Conservation (phyloP, 306 rosid genomes). For the Senna tora region DNA sequence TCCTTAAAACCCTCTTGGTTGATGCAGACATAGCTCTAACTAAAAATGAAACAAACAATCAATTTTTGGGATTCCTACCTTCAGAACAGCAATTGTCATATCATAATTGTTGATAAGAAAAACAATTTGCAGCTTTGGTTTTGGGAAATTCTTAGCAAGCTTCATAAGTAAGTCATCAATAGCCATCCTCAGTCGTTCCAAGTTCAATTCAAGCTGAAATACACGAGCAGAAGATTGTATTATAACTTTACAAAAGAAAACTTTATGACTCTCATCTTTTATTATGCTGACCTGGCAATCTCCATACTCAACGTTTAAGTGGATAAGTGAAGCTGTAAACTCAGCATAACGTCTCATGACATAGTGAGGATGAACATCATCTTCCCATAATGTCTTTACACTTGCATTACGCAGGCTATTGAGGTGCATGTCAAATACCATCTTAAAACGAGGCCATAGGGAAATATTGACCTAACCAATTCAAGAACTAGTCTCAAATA, state of each 20-base stretch:
- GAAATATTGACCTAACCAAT: slow-evolving; percentile 79
- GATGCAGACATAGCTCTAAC: slow-evolving; percentile 35
- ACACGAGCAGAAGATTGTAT: slow-evolving; percentile 22
- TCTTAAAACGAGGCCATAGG: slow-evolving; percentile 97
- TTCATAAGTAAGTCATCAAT: slow-evolving; percentile 89
- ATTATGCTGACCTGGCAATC: slow-evolving; percentile 81
- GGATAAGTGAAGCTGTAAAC: slow-evolving; percentile 94
- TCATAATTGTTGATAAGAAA: slow-evolving; percentile 97
- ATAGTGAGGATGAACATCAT: slow-evolving; percentile 97
- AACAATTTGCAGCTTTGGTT: slow-evolving; percentile 74
- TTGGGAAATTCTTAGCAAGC: slow-evolving; percentile 87
- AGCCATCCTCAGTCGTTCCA: slow-evolving; percentile 97
- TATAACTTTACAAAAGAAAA: slow-evolving; percentile 26
- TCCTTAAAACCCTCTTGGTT: slow-evolving; percentile 24
- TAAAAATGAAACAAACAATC: slow-evolving; percentile 30
- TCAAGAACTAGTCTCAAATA: slow-evolving; percentile 35
- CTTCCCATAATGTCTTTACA: slow-evolving; percentile 93
- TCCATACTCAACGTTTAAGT: slow-evolving; percentile 85
- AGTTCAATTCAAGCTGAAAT: slow-evolving; percentile 83
- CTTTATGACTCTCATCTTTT: slow-evolving; percentile 15
- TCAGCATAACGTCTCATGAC: slow-evolving; percentile 98
- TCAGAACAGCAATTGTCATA: slow-evolving; percentile 89
- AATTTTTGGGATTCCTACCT: slow-evolving; percentile 60
- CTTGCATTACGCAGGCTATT: slow-evolving; percentile 86
- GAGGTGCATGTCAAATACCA: slow-evolving; percentile 97